A percentile compares a stretch with the other conserved stretches of the same genome.
phyloP scores from a whole-genome alignment of 176 grass and related monocot genomes.

The Chrysopogon serrulatus region DNA sequence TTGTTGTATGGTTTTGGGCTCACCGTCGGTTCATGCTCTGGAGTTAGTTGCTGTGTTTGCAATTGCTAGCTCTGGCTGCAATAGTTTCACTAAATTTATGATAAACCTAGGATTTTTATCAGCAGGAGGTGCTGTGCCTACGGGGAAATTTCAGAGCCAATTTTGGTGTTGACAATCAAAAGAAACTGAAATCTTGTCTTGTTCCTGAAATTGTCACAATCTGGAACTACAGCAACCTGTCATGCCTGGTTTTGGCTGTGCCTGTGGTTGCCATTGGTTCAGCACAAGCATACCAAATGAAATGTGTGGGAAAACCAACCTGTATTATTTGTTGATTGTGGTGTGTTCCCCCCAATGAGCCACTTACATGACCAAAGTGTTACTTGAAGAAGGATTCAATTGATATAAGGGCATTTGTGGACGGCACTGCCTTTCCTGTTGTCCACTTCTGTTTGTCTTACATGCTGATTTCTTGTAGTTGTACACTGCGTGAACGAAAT shows the following conservation, averaged over 20 bases:
- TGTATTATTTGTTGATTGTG: background rate
- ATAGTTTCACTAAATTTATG: background rate
- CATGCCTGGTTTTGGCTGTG: background rate
- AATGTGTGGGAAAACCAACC: conserved; percentile 9
- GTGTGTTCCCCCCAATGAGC: background rate
- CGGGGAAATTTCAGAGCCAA: background rate
- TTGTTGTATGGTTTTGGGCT: background rate
- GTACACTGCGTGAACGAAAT: conserved; percentile 3
- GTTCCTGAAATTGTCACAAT: background rate
- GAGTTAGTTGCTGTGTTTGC: background rate
- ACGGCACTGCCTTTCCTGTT: conserved; percentile 3
- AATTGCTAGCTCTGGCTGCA: background rate
- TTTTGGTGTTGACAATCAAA: background rate
- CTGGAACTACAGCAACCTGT: background rate
- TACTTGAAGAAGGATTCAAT: background rate
- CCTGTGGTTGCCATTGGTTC: background rate
- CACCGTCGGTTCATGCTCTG: background rate
- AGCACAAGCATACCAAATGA: background rate
- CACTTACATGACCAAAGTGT: background rate
- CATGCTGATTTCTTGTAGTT: background rate
- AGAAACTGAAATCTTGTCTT: conserved; percentile 3
- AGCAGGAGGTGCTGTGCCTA: background rate
- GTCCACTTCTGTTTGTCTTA: background rate
- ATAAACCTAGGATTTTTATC: background rate
- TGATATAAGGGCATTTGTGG: background rate